Base-by-base conservation (phyloP, 2,329 filamentous ascomycete species). In the Clarireedia monteithiana region DNA sequence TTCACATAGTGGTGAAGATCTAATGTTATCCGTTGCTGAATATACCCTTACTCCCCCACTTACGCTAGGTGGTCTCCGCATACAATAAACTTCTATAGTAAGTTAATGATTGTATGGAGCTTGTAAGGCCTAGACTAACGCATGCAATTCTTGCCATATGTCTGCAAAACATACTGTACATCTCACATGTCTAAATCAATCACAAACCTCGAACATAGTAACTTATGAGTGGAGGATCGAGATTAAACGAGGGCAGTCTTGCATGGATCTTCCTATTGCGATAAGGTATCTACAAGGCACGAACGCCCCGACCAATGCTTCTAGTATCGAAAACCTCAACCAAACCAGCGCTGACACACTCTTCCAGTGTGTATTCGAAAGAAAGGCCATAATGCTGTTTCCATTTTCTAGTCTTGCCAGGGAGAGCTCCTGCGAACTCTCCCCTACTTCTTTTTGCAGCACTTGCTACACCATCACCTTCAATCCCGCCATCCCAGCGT, bases 291-390 rank as follows among this genome's bases (percentile, higher is more conserved):
- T 58, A 68, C 54, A 69, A 59, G 46, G 62, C 66, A 61, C 82
- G 75, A 57, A 89, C 78, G 10, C 82, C 87, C 58, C 79, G 75
- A 1, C 87, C 87, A n/a, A 90, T 85, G 63, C 82, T 86, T 14
- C 84, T 77, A 12, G 87, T 91, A 65, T 89, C 81, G 68, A 91
- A 91, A 14, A 88, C 72, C 70, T 91, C 87, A 4, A 90, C 78
- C 15, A 85, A 66, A 1, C 88, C 88, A 27, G 83, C 75, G 0
- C 86, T 88, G 24, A 88, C 75, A 45, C 85, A 86, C 68, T 90
- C 86, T 42, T 80, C 83, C 44, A 91, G 67, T 15, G 88, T 75
- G 84, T 85, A 91, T 57, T 85, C 79, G 69, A 89, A 91, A 45
- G 78, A 72, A 58, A 89, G 69, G 0, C 88, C 88, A 64, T 81